Percentiles rank a stretch among this genome's conserved stretches.
phyloP scores from a whole-genome alignment of 257 asterid species.

The Jacaranda copaia region DNA sequence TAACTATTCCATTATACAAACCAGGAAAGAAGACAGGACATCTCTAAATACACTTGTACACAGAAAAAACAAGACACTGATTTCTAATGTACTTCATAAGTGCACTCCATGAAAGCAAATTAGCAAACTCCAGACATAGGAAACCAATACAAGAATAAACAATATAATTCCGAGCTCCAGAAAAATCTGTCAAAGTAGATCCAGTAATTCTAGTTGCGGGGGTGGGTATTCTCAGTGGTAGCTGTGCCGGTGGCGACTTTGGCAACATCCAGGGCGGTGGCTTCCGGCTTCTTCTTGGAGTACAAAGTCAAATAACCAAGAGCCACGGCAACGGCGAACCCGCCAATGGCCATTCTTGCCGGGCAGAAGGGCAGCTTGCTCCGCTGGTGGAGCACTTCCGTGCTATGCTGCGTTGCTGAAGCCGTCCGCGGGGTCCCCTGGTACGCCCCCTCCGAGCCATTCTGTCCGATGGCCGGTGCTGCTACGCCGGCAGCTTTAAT shows the following conservation, averaged over 20 bases:
- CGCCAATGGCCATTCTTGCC: slow-evolving; percentile 56
- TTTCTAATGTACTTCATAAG: neutral
- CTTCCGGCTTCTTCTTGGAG: slow-evolving; percentile 74
- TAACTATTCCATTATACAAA: neutral
- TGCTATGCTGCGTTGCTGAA: slow-evolving; percentile 47
- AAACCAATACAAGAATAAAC: neutral
- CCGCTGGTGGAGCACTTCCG: slow-evolving; percentile 78
- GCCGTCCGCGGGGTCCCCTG: slow-evolving; percentile 61
- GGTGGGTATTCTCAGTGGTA: slow-evolving; percentile 52
- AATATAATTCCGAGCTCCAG: neutral
- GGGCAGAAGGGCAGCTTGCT: slow-evolving; percentile 56
- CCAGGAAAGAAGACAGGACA: neutral
- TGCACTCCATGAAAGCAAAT: neutral
- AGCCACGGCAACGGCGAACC: slow-evolving; percentile 51
- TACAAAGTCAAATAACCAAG: slow-evolving; percentile 68
- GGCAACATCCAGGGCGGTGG: slow-evolving; percentile 84
- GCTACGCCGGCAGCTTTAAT: slow-evolving; percentile 44
- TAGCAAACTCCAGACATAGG: neutral
- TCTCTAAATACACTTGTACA: neutral
- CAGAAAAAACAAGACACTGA: neutral
- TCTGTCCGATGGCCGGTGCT: slow-evolving; percentile 36
- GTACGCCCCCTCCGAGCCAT: slow-evolving; percentile 35
- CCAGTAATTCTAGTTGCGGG: slow-evolving; percentile 40
- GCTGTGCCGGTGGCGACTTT: slow-evolving; percentile 65
- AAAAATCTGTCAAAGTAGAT: neutral